Percentiles rank a stretch among this genome's conserved stretches.
Evolutionary conservation across 163 green algal species (phyloP).

Genomic region (Chlamydomonas reinhardtii): DNA sequence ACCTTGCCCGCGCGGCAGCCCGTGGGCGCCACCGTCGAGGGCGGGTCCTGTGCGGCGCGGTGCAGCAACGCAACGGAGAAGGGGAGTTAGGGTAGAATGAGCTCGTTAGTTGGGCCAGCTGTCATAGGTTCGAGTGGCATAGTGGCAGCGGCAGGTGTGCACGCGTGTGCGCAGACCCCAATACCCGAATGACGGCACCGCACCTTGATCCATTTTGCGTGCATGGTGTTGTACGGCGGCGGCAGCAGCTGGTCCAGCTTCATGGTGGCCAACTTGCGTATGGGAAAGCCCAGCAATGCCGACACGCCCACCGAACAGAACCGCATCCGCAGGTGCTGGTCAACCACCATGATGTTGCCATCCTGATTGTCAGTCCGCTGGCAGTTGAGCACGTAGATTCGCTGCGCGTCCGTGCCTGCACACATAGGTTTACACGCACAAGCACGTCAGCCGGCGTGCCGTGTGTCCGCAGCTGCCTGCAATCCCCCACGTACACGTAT

Average conservation of each 20-base stretch:
- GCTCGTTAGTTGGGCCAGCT: too few species aligned
- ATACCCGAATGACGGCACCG: too few species aligned
- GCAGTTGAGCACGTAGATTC: slow-evolving; percentile 50
- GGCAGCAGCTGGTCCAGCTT: slow-evolving; percentile 55
- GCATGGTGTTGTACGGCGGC: slow-evolving; percentile 52
- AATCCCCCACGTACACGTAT: too few species aligned
- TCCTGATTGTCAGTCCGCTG: slow-evolving; percentile 33
- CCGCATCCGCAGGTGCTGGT: slow-evolving; percentile 1
- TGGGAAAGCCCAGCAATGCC: slow-evolving; percentile 34
- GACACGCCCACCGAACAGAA: slow-evolving; percentile 30
- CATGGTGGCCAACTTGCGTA: slow-evolving; percentile 44
- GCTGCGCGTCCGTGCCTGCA: slow-evolving; percentile 40
- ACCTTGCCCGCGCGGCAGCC: slow-evolving; percentile 42
- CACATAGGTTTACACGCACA: too few species aligned
- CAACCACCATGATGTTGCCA: slow-evolving; percentile 42
- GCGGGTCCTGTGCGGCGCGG: neutral
- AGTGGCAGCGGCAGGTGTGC: too few species aligned
- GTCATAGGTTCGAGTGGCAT: too few species aligned
- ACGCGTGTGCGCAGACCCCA: too few species aligned
- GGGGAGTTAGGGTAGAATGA: neutral
- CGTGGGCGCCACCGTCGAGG: neutral
- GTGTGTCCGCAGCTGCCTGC: too few species aligned
- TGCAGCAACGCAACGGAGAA: neutral
- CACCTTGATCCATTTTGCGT: slow-evolving; percentile 57
- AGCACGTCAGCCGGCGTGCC: too few species aligned